Evolutionary conservation across 441 rosid genomes (phyloP).

Genomic region (Arabidopsis lyrata): DNA sequence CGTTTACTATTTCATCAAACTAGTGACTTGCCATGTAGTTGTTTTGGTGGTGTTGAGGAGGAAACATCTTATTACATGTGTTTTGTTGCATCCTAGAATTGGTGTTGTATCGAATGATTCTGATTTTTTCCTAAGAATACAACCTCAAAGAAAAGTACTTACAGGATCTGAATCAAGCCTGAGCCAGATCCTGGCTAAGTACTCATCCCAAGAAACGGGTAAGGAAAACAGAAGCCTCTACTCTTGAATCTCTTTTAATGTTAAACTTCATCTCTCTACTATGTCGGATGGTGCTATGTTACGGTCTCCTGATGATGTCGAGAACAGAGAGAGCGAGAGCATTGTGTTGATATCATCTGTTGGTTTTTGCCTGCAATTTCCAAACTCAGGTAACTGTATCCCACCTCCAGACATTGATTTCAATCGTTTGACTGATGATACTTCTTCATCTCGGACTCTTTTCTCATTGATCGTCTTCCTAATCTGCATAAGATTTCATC

Average conservation of each 20-base stretch:
- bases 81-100: slow-evolving; percentile 7
- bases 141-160: slow-evolving; percentile 53
- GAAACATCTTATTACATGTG: slow-evolving; percentile 33
- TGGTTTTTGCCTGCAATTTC: slow-evolving; percentile 21
- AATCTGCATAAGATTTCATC: slow-evolving; percentile 31
- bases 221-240: slow-evolving; percentile 21
- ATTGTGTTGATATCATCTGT: slow-evolving; percentile 50
- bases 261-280: slow-evolving; percentile 35
- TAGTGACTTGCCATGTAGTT: neutral
- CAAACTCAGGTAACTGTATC: slow-evolving; percentile 39
- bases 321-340: slow-evolving; percentile 55
- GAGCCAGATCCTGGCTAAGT: slow-evolving; percentile 60
- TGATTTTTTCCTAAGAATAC: slow-evolving; percentile 24
- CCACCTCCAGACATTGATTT: slow-evolving; percentile 30
- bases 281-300: slow-evolving; percentile 15
- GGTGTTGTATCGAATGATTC: neutral
- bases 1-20: neutral
- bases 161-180: slow-evolving; percentile 52
- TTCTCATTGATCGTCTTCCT: slow-evolving; percentile 9
- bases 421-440: slow-evolving; percentile 13
- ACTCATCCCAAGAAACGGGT: slow-evolving; percentile 51
- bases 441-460: slow-evolving; percentile 25
- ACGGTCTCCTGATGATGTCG: slow-evolving; percentile 42
- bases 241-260: slow-evolving; percentile 9
- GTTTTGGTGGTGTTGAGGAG: slow-evolving; percentile 9